Base-by-base conservation (phyloP, 2,329 filamentous ascomycete species). In the Arachnopeziza araneosa region DNA sequence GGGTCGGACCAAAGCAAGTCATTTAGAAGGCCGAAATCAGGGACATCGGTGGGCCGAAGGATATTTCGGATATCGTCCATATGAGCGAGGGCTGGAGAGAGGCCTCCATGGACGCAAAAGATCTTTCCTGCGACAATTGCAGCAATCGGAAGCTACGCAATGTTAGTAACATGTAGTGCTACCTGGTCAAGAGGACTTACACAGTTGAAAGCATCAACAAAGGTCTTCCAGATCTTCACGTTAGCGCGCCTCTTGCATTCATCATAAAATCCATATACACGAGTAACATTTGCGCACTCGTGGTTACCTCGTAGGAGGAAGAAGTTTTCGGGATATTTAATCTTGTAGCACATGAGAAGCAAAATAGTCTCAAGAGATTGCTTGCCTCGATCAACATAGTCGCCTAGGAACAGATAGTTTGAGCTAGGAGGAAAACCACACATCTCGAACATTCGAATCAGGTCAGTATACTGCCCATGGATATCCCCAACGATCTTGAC, bases 251-350 rank as follows among this genome's bases (percentile, higher is more conserved):
- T 89, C 83, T 99, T 99, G 87, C 93, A 99, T 79, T 99, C 93
- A 74, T 99, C 95, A 82, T 99, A 99, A 82, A 99, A 99, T 62
- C 95, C 95, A 76, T 99, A 99, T 77, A 98, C 96, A 74, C 95
- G 91, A 81, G 96, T 99, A 82, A 99, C 96, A 57, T 91, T 96
- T 61, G 95, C 95, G 79, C 95, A 98, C 78, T 99, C 95, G 82
- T 99, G 95, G 82, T 99, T 99, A 66, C 95, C 95, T 69, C 95
- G 91, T 61, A 99, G 86, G 68, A 99, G 90, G 82, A 99, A 99
- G 81, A 99, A 98, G 82, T 99, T 99, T 80, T 99, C 95, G 54
- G 95, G 95, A 76, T 96, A 98, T 81, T 98, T 98, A 73, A 98
- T 84, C 80, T 98, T 98, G 80, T 97, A 98, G 80, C 92, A 96